Conservation (phyloP, 225 moss, liverwort and hornwort species). For the Thuidium tamariscinum region DNA sequence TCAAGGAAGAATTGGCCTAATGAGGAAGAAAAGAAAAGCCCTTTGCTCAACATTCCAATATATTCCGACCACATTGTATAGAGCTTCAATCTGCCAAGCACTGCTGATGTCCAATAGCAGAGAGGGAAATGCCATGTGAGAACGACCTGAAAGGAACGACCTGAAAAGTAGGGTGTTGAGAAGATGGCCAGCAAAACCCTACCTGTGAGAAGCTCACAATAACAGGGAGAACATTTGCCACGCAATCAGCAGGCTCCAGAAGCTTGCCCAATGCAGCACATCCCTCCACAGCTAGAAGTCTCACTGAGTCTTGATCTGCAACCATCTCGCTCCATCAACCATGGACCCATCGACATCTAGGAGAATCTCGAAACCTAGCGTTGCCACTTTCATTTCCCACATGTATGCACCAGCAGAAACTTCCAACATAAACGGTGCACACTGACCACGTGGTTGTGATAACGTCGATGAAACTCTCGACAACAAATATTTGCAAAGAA, state of each 20-base stretch:
- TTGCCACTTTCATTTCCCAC: not conserved
- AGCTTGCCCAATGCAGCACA: slow-evolving; percentile 93
- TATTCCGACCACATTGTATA: not conserved
- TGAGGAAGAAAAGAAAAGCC: not conserved
- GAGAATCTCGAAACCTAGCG: not conserved
- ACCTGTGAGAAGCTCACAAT: slow-evolving; percentile 95
- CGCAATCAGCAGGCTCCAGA: slow-evolving; percentile 86
- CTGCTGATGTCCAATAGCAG: not conserved
- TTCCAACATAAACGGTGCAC: not conserved
- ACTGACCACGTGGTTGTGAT: not conserved
- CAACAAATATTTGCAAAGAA: not conserved
- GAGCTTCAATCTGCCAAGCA: not conserved
- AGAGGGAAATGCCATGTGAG: not conserved
- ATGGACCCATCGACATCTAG: not conserved
- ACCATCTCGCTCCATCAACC: not conserved
- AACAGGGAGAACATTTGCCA: slow-evolving; percentile 81
- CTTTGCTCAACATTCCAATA: not conserved
- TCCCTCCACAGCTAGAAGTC: slow-evolving; percentile 90
- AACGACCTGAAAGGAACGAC: not conserved
- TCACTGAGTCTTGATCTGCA: slow-evolving; percentile 98
- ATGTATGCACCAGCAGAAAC: not conserved
- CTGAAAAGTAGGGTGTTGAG: not conserved
- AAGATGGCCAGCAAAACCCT: not conserved
- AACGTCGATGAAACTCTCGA: not conserved
- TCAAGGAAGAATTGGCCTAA: not conserved